Evolutionary conservation across 129 eudicot genomes (phyloP).

Genomic region (Heracleum sosnowskyi): DNA sequence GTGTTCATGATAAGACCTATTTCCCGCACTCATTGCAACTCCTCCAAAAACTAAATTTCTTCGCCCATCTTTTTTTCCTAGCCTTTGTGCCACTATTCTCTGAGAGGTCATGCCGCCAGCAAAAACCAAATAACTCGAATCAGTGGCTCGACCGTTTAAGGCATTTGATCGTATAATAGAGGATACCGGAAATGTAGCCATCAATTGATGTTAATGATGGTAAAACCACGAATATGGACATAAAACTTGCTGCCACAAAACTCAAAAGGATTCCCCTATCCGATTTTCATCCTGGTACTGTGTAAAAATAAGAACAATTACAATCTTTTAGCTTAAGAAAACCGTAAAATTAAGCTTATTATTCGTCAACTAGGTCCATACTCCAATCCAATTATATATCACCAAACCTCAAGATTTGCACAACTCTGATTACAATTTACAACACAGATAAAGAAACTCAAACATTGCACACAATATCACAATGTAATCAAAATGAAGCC

Average conservation of each 20-base stretch:
- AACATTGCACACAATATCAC: background rate
- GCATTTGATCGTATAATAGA: slow-evolving; percentile 24
- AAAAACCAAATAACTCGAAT: slow-evolving; percentile 20
- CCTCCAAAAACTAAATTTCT: slow-evolving; percentile 22
- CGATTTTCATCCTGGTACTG: slow-evolving; percentile 17
- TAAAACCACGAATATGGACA: slow-evolving; percentile 14
- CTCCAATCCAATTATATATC: background rate
- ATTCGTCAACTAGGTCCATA: background rate
- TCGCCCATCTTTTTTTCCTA: slow-evolving; percentile 19
- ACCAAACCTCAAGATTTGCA: background rate
- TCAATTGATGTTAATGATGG: slow-evolving; percentile 20
- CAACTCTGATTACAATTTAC: background rate
- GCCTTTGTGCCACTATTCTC: slow-evolving; percentile 14
- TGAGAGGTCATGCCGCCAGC: slow-evolving; percentile 18
- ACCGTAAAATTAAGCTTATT: background rate
- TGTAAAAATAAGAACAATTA: slow-evolving; percentile 4
- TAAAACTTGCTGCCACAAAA: slow-evolving; percentile 21
- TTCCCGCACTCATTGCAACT: slow-evolving; percentile 16
- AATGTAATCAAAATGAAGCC: background rate
- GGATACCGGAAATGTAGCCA: slow-evolving; percentile 37
- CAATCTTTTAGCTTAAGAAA: background rate
- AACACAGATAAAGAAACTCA: background rate
- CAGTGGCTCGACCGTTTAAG: slow-evolving; percentile 24
- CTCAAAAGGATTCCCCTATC: slow-evolving; percentile 11
- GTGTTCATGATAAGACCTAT: slow-evolving; percentile 16